Percentiles rank a stretch among this genome's conserved stretches.
phyloP scores from a whole-genome alignment of 805 yeast genomes.

The Huiozyma naganishii region DNA sequence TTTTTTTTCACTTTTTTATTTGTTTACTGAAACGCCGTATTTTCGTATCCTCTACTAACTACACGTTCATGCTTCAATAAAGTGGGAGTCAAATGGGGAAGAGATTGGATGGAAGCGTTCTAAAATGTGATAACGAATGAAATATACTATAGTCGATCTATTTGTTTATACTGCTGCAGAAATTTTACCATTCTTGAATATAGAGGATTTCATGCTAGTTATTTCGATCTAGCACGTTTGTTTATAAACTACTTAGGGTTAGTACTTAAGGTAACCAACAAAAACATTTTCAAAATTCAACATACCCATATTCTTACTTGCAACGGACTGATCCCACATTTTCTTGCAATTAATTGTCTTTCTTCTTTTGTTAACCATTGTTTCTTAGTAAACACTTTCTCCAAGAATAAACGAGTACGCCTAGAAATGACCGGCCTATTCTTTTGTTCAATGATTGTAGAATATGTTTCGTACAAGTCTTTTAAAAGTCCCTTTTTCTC shows the following conservation, averaged over 20 bases:
- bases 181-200: background rate
- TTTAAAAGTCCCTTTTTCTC: constrained; percentile 5
- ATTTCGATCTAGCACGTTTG: too few relatives aligned
- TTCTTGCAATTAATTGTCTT: constrained; percentile 13
- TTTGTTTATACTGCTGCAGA: constrained; percentile 2
- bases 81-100: too few relatives aligned
- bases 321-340: constrained; percentile 13
- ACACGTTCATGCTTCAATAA: too few relatives aligned
- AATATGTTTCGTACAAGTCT: constrained; percentile 3
- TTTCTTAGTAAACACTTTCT: constrained; percentile 13
- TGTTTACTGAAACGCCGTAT: too few relatives aligned
- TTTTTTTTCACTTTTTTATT: too few relatives aligned
- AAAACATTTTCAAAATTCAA: constrained; percentile 2
- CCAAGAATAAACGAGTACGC: constrained; percentile 10
- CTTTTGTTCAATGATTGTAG: background rate
- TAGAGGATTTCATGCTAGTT: too few relatives aligned
- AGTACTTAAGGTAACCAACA: constrained; percentile 2
- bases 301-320: constrained; percentile 21
- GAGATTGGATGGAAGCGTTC: too few relatives aligned
- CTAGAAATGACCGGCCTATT: constrained; percentile 2
- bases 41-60: too few relatives aligned
- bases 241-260: constrained; percentile 6
- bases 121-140: too few relatives aligned
- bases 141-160: background rate
- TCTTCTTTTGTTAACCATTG: constrained; percentile 16